A percentile compares a stretch with the other conserved stretches of the same genome.
Evolutionary conservation across 371 early-diverging fungal species (phyloP).

Genomic region (Rhizopus delemar): DNA sequence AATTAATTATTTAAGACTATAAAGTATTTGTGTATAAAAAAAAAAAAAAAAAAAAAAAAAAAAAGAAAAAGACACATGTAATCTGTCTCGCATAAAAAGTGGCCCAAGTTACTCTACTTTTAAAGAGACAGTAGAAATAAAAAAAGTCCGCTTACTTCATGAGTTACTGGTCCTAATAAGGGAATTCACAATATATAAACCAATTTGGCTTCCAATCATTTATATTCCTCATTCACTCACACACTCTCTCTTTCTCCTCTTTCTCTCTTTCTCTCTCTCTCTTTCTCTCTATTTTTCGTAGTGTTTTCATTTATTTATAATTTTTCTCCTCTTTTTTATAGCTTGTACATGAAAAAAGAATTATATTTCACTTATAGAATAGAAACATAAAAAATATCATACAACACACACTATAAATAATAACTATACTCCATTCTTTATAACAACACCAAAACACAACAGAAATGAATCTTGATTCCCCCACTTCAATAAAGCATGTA

Average conservation of each 20-base stretch:
- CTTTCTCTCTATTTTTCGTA: not conserved
- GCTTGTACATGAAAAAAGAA: not conserved
- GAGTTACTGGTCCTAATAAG: constrained; percentile 1
- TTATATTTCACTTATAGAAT: not conserved
- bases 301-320: not conserved
- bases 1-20: too few relatives aligned
- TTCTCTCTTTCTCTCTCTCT: not conserved
- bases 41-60: too few relatives aligned
- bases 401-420: too few relatives aligned
- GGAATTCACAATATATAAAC: constrained; percentile 1
- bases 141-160: not conserved
- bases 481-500: constrained; percentile 46
- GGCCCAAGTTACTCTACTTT: not conserved
- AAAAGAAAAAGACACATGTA: too few relatives aligned
- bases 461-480: too few relatives aligned
- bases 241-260: not conserved
- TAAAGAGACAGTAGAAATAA: not conserved
- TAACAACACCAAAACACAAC: not conserved
- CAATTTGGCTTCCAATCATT: constrained; percentile 4
- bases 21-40: too few relatives aligned
- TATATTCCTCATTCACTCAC: not conserved
- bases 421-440: not conserved
- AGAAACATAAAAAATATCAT: not conserved
- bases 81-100: not conserved
- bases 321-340: not conserved